Percentiles rank a stretch among this genome's conserved stretches.
phyloP scores from a whole-genome alignment of 2,329 filamentous ascomycete genomes.

The Aureobasidium leucospermi region DNA sequence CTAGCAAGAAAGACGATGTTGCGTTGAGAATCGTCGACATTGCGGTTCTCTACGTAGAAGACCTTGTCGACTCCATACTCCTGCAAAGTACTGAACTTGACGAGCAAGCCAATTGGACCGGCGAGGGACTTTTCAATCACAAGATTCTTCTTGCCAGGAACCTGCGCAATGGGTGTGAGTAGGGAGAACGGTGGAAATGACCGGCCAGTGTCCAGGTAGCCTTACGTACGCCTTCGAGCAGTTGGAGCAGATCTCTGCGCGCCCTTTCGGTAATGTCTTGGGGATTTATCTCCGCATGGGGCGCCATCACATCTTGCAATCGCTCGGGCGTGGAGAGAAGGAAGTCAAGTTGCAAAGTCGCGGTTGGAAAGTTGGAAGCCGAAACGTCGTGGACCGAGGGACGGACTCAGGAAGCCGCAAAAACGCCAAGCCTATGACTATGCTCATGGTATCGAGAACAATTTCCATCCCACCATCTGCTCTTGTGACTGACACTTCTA shows the following conservation, averaged over 20 bases:
- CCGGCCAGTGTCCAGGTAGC: slow-evolving; percentile 17
- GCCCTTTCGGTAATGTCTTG: slow-evolving; percentile 73
- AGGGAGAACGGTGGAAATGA: not conserved
- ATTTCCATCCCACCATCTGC: slow-evolving; percentile 7
- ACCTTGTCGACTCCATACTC: slow-evolving; percentile 98
- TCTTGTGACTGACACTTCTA: not conserved
- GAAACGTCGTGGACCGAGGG: not conserved
- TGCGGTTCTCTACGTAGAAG: slow-evolving; percentile 92
- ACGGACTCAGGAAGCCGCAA: not conserved
- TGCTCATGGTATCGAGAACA: not conserved
- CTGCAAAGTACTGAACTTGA: slow-evolving; percentile 90
- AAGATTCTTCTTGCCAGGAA: slow-evolving; percentile 97
- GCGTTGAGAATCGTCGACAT: slow-evolving; percentile 86
- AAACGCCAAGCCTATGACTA: slow-evolving; percentile 2
- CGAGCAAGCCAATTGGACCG: slow-evolving; percentile 80
- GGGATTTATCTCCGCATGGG: slow-evolving; percentile 53
- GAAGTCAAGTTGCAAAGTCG: not conserved
- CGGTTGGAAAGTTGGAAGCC: not conserved
- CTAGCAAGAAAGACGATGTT: slow-evolving; percentile 92
- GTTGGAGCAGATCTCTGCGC: slow-evolving; percentile 78
- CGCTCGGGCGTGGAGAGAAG: not conserved
- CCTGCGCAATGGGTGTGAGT: slow-evolving; percentile 46
- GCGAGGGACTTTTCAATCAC: slow-evolving; percentile 87
- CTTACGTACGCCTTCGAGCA: slow-evolving; percentile 88
- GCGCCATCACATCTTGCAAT: slow-evolving; percentile 28